Percentiles rank a stretch among this genome's conserved stretches.
These are phyloP conservation scores for Cordyceps cicadae DNA, from an alignment of 2,329 filamentous ascomycete species.

Conservation along the genomic window DNA sequence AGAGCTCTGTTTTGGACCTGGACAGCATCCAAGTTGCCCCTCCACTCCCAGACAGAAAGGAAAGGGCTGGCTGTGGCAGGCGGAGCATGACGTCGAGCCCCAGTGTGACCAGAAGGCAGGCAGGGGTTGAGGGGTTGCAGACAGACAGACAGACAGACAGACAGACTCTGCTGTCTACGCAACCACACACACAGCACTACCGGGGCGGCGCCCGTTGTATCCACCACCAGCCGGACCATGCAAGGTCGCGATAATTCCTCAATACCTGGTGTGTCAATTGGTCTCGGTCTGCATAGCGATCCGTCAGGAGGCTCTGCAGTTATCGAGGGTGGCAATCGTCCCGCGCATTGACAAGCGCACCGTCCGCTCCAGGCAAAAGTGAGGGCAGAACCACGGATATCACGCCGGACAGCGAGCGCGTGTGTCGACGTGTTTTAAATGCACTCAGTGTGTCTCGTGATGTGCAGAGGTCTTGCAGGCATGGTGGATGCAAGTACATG, in stretches of 20 bases:
- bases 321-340: background rate
- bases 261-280: conserved; percentile 1
- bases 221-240: conserved; percentile 10
- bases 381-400: background rate
- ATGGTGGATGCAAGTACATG: conserved; percentile 1
- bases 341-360: background rate
- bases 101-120: conserved; percentile 11
- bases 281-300: background rate
- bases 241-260: conserved; percentile 3
- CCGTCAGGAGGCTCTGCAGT: background rate
- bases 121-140: background rate
- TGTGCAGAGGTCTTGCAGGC: conserved; percentile 6
- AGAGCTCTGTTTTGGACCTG: background rate
- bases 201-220: conserved; percentile 5
- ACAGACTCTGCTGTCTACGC: background rate
- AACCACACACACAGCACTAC: conserved; percentile 2
- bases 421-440: conserved; percentile 5
- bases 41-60: background rate
- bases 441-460: conserved; percentile 11
- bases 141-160: too few relatives aligned
- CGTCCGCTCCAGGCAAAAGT: background rate
- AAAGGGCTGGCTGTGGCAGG: background rate
- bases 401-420: background rate
- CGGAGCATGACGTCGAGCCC: conserved; percentile 12
- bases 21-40: background rate